Percentiles rank a stretch among this genome's conserved stretches.
Conservation (phyloP, 257 asterid genomes). For the Solanum bulbocastanum region DNA sequence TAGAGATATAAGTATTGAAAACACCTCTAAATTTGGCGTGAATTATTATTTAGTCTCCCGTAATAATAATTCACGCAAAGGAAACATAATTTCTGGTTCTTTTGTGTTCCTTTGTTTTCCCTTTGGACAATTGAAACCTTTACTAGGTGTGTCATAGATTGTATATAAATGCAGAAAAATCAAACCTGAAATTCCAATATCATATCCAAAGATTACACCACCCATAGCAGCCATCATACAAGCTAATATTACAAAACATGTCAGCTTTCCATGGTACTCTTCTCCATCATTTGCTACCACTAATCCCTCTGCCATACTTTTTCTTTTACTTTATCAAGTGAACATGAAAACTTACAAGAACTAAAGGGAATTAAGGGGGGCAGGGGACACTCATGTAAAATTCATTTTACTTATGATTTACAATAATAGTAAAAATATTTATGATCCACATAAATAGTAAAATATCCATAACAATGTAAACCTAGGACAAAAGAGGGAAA, state of each 20-base stretch:
- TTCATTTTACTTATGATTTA: not conserved
- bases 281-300: constrained; percentile 13
- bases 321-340: not conserved
- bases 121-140: not conserved
- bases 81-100: no score
- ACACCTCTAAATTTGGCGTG: no score
- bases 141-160: not conserved
- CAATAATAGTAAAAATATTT: not conserved
- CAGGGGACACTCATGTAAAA: not conserved
- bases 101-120: no score
- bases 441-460: not conserved
- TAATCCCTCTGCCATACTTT: constrained; percentile 45
- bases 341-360: not conserved
- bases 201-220: constrained; percentile 80
- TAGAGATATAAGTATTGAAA: no score
- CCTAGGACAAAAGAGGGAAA: not conserved
- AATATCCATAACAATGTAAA: not conserved
- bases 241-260: constrained; percentile 48
- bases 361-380: not conserved
- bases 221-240: constrained; percentile 79
- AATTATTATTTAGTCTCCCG: no score
- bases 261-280: constrained; percentile 50
- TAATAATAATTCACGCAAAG: no score
- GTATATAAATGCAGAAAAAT: not conserved
- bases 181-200: constrained; percentile 80